Percentiles rank a stretch among this genome's conserved stretches.
Evolutionary conservation across 2,329 filamentous ascomycete species (phyloP).

Genomic region (Pestalotiopsis sp.): DNA sequence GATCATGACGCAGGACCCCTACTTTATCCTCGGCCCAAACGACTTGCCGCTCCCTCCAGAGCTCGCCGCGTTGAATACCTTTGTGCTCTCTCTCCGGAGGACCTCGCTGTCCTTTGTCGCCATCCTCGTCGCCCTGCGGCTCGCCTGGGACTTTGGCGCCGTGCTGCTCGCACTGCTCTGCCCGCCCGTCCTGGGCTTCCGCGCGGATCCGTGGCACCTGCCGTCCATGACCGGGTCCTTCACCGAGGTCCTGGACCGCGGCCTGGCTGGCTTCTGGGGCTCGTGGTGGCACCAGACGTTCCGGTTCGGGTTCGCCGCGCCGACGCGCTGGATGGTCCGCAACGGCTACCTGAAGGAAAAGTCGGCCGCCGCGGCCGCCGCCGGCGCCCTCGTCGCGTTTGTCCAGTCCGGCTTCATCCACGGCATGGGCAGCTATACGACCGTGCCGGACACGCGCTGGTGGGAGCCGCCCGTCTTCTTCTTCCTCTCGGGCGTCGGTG

Average conservation of each 20-base stretch:
- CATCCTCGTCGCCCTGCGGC: conserved; percentile 62
- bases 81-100: conserved; percentile 57
- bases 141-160: conserved; percentile 63
- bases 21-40: conserved; percentile 64
- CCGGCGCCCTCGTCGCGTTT: conserved; percentile 59
- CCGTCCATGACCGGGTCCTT: conserved; percentile 60
- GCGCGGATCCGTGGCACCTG: conserved; percentile 54
- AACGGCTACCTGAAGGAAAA: conserved; percentile 40
- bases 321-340: conserved; percentile 50
- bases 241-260: conserved; percentile 62
- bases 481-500: conserved; percentile 66
- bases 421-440: conserved; percentile 68
- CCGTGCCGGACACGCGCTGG: conserved; percentile 54
- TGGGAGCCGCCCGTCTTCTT: conserved; percentile 71
- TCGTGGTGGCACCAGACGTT: conserved; percentile 92
- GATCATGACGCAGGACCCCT: conserved; percentile 74
- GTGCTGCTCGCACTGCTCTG: conserved; percentile 55
- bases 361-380: conserved; percentile 31
- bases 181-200: conserved; percentile 53
- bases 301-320: conserved; percentile 70
- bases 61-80: conserved; percentile 42
- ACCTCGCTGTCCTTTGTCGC: conserved; percentile 56
- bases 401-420: conserved; percentile 71
- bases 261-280: conserved; percentile 82
- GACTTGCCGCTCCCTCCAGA: conserved; percentile 45